A percentile compares a stretch with the other conserved stretches of the same genome.
phyloP scores from a whole-genome alignment of 352 stramenopile genomes.

The Pythium pyrilobum region DNA sequence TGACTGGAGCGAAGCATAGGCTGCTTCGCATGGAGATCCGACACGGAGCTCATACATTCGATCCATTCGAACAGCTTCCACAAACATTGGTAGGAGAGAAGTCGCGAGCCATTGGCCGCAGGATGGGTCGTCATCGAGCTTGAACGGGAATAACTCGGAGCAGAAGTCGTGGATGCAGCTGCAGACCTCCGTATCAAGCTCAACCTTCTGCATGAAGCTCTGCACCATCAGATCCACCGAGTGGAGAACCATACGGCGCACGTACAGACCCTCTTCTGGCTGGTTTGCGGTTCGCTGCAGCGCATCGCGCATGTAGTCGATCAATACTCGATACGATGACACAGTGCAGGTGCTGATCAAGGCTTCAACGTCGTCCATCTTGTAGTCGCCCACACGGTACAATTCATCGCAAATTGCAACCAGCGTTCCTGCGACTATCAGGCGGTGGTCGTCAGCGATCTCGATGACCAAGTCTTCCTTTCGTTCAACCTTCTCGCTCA shows the following conservation, averaged over 20 bases:
- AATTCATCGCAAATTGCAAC: constrained; percentile 51
- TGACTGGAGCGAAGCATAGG: constrained; percentile 64
- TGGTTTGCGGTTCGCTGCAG: constrained; percentile 18
- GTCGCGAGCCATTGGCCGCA: constrained; percentile 67
- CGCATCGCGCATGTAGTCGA: constrained; percentile 12
- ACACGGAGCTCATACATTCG: constrained; percentile 58
- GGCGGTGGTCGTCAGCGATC: constrained; percentile 32
- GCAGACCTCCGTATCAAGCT: constrained; percentile 54
- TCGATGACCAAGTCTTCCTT: constrained; percentile 28
- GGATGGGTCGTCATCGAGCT: constrained; percentile 59
- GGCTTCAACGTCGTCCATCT: constrained; percentile 49
- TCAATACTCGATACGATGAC: constrained; percentile 13
- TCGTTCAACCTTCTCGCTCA: constrained; percentile 38
- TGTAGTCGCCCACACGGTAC: constrained; percentile 49
- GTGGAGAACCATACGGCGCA: constrained; percentile 68
- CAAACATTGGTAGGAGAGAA: constrained; percentile 65
- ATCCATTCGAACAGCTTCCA: constrained; percentile 54
- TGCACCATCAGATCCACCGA: constrained; percentile 73
- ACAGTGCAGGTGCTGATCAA: constrained; percentile 61
- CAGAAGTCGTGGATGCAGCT: constrained; percentile 63
- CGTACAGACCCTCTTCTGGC: constrained; percentile 29
- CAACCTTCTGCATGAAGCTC: constrained; percentile 69
- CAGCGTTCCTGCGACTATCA: constrained; percentile 68
- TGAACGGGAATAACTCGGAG: constrained; percentile 54
- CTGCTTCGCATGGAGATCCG: constrained; percentile 54